Base-by-base conservation (phyloP, 1,139 yeast species). In the Sugiyamaella xylanicola region DNA sequence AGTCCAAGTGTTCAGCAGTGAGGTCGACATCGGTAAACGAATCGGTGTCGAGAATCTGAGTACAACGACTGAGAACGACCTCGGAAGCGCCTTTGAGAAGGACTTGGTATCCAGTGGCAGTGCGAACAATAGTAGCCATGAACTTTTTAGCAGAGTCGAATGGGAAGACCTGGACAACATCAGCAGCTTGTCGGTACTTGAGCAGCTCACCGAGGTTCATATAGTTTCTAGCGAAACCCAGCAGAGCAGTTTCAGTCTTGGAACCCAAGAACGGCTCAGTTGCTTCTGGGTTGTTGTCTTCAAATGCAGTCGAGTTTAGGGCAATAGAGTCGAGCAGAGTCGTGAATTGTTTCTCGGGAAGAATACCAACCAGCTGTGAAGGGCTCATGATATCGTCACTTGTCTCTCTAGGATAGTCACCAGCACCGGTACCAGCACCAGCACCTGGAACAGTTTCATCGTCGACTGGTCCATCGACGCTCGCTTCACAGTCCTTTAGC, bases 11-110 rank as follows among this genome's bases (percentile, higher is more conserved):
- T 1, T 66, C 64, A 7, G 77, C 77, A 48, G 75, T 71, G 19
- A 74, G 59, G 20, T 68, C 63, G 17, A 68, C 61, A 58, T 66
- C 74, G 63, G 68, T 69, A 59, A 59, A 78, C 9, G 60, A 52
- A 29, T 51, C 48, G 4, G 59, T 57, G 42, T 64, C 66, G 50
- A 63, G 55, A 27, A 68, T 61, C 2, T 49, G 39, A 13, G 67
- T 20, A 70, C 96, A 87, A 61, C 80, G 76, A 53, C 78, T 78
- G 63, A 89, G 79, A 16, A 93, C 79, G 58, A 92, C 82, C 73
- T 93, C 99, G 0, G 97, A 93, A 1, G 99, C 99, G 60, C 99
- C 99, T 74, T 93, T 93, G 59, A 88, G 77, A 59, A 82, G 85
- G 54, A 91, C 74, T 58, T 95, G 79, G 71, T 72, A 86, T 40